Base-by-base conservation (phyloP, 2,329 filamentous ascomycete species). In the Diaporthe aspalathi region DNA sequence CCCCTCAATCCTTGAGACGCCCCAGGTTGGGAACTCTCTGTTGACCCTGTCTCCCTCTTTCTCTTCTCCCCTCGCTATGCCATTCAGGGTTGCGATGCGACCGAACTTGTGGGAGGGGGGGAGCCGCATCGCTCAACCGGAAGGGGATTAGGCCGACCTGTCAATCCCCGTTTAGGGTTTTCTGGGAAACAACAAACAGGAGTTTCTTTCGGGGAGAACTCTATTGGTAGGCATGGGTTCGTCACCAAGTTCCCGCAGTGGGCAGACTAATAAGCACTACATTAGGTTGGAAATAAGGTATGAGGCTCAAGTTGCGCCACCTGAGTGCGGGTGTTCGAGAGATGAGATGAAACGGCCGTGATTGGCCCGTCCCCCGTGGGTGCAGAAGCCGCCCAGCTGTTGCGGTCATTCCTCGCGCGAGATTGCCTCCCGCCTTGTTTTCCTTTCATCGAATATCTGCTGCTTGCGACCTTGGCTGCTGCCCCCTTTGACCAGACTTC, bases 171-270 rank as follows among this genome's bases (percentile, higher is more conserved):
- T 27, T 50, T 38, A 29, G 45, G 60, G 38, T 35, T 65, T 63
- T 63, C 60, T 63, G 60, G 60, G 49, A 63, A 63, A 49, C n/a
- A n/a, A 32, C 32, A 32, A 8, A 5, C 14, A 49, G 20, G 20
- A 22, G n/a, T 63, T 63, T 43, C n/a, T n/a, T n/a, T 63, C 60
- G 24, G 60, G 60, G 60, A 17, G 60, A 63, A 63, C 60, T 49
- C 6, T 63, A 63, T 49, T 22, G 60, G 60, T 14, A 8, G 60
- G 60, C 20, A 24, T 49, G 60, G 60, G 49, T 63, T 49, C 60
- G 60, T 49, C 60, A 63, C 27, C 20, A 63, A 63, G 27, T 47
- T 63, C 43, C 11, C 52, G 8, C 14, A 4, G 11, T 54, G n/a
- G n/a, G n/a, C n/a, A n/a, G n/a, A n/a, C n/a, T n/a, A n/a, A n/a